Base-by-base conservation (phyloP, 75 land plant genomes). In the Pinus taeda region DNA sequence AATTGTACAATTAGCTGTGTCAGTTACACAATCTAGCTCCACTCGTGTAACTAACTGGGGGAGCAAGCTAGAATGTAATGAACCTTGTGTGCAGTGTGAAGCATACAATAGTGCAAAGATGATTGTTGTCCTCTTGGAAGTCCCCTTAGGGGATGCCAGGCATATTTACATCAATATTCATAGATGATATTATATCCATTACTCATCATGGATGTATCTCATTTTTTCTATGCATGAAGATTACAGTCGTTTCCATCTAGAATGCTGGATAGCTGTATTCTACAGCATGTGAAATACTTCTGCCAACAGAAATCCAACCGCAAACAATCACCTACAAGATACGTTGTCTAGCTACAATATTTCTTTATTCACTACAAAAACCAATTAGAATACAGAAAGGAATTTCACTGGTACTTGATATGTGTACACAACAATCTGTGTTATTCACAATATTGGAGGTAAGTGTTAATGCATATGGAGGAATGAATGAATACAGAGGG, bases 401-500 rank as follows among this genome's bases (percentile, higher is more conserved):
- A 39, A 14, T 20, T 9, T 45, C 39, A 42, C 39, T 1, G 9
- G 11, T 62, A 26, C 29, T 62, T 6, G 42, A 42, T 1, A n/a
- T 42, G 42, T 65, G 17, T 53, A 14, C 55, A 69, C 71, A 69
- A 69, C 22, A 18, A 37, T 42, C 20, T 69, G 22, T 42, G 13
- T 53, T 26, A 42, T 69, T 69, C 20, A 20, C 9, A 39, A 49
- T 11, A 49, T 9, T 49, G 55, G 55, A 49, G 9, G 3, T 17
- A 42, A 15, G 24, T 11, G 0, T n/a, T 8, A 3, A 21, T 42
- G 55, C 21, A 42, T 22, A 42, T 69, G 11, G 49, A 42, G 72
- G n/a, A 39, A 69, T 69, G 13, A 3, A 14, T 17, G 7, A 69
- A 69, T 8, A 69, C n/a, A n/a, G 42, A 77, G 59, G 61, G 77